Evolutionary conservation across 163 green algal genomes (phyloP).

Genomic region (Chlorella variabilis): DNA sequence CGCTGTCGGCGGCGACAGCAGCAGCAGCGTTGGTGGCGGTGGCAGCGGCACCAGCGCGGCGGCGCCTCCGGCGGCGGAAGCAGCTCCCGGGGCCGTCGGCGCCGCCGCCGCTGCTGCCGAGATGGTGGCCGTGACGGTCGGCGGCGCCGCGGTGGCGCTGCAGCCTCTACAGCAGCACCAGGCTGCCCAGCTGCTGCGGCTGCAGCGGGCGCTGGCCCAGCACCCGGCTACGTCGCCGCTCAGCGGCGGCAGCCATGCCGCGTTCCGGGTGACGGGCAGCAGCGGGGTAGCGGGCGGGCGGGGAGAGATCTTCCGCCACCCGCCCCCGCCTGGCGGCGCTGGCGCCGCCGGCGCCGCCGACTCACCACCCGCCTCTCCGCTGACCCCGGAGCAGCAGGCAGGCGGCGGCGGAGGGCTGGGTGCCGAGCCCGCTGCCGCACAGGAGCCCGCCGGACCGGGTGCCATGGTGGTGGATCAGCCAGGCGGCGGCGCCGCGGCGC

Average conservation of each 20-base stretch:
- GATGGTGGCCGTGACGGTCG: background rate
- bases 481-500: too few relatives aligned
- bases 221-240: background rate
- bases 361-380: background rate
- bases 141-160: background rate
- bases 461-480: background rate
- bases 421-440: background rate
- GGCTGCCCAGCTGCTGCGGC: background rate
- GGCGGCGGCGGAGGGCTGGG: background rate
- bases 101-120: background rate
- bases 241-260: background rate
- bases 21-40: too few relatives aligned
- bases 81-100: background rate
- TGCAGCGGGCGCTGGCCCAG: slow-evolving; percentile 20
- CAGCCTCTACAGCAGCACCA: background rate
- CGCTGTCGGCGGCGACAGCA: background rate
- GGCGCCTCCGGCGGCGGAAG: too few relatives aligned
- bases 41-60: too few relatives aligned
- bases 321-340: background rate
- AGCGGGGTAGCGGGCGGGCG: background rate
- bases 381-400: too few relatives aligned
- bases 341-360: too few relatives aligned
- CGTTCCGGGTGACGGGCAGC: background rate
- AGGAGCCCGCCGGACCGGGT: too few relatives aligned
- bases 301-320: background rate